Percentiles rank a stretch among this genome's conserved stretches.
Evolutionary conservation across 2,329 filamentous ascomycete species (phyloP).

Genomic region (Cladophialophora chaetospira): DNA sequence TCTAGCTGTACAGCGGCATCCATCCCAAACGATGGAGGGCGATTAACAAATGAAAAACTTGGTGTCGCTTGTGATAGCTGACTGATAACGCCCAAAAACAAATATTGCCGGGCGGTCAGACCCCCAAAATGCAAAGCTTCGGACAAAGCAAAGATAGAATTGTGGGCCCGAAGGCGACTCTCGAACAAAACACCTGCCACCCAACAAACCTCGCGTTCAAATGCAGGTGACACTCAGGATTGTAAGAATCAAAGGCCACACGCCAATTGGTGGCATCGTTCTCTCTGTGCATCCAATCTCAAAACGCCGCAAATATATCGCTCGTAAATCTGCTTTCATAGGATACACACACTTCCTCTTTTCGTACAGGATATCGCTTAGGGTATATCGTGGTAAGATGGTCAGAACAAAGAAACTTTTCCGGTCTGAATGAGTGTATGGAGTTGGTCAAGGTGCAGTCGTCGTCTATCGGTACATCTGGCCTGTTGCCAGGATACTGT

Average conservation of each 20-base stretch:
- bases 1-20: conserved; percentile 31
- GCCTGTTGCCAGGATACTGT: conserved; percentile 76
- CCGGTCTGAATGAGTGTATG: conserved; percentile 19
- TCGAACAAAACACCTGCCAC: not conserved
- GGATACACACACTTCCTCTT: conserved; percentile 21
- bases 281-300: conserved; percentile 1
- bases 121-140: conserved; percentile 25
- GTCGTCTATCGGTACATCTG: conserved; percentile 34
- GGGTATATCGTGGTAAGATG: conserved; percentile 24
- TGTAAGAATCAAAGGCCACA: conserved; percentile 16
- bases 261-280: conserved; percentile 1
- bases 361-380: conserved; percentile 34
- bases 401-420: conserved; percentile 23
- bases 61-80: conserved; percentile 29
- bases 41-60: conserved; percentile 30
- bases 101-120: too few species aligned
- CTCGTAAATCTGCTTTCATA: conserved; percentile 18
- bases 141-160: conserved; percentile 21
- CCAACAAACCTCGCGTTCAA: not conserved
- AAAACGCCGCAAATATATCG: conserved; percentile 16
- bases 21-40: conserved; percentile 13
- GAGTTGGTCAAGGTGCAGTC: not conserved
- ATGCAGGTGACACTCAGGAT: not conserved
- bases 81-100: conserved; percentile 24
- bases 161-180: not conserved